phyloP scores from a whole-genome alignment of 2,329 filamentous ascomycete genomes.

The Cercospora citrullina region DNA sequence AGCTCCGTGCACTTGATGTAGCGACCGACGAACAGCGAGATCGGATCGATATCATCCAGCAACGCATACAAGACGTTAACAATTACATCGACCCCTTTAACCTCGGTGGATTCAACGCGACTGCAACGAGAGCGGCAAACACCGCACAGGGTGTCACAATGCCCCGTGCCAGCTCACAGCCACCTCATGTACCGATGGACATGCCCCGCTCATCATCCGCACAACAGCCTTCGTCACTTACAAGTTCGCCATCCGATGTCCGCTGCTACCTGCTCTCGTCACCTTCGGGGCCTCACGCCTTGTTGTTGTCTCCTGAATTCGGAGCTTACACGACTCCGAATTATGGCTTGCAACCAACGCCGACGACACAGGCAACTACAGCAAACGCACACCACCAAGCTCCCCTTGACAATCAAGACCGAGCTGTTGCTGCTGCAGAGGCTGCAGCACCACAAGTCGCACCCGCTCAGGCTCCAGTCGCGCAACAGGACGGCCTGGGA shows the following conservation, averaged over 20 bases:
- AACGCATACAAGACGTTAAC: constrained; percentile 30
- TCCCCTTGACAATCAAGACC: constrained; percentile 14
- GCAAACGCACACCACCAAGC: background rate
- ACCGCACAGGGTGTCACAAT: constrained; percentile 7
- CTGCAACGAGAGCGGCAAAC: background rate
- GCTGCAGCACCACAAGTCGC: constrained; percentile 20
- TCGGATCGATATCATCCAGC: constrained; percentile 29
- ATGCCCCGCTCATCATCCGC: background rate
- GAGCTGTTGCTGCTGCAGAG: constrained; percentile 24
- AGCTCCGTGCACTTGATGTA: constrained; percentile 27
- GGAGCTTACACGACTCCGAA: constrained; percentile 30
- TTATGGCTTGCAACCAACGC: constrained; percentile 17
- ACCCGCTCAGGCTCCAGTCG: constrained; percentile 19
- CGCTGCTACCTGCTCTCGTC: constrained; percentile 48
- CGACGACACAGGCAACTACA: constrained; percentile 16
- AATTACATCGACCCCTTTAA: constrained; percentile 37
- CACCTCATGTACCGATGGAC: background rate
- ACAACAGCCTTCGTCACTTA: constrained; percentile 23
- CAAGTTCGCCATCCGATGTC: constrained; percentile 28
- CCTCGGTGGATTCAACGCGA: constrained; percentile 8
- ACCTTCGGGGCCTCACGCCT: constrained; percentile 47
- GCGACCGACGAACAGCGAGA: constrained; percentile 27
- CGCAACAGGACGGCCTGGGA: constrained; percentile 20
- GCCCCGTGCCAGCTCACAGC: constrained; percentile 10
- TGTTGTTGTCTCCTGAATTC: constrained; percentile 45